Conservation (phyloP, 83 land plant genomes). For the Picea abies region DNA sequence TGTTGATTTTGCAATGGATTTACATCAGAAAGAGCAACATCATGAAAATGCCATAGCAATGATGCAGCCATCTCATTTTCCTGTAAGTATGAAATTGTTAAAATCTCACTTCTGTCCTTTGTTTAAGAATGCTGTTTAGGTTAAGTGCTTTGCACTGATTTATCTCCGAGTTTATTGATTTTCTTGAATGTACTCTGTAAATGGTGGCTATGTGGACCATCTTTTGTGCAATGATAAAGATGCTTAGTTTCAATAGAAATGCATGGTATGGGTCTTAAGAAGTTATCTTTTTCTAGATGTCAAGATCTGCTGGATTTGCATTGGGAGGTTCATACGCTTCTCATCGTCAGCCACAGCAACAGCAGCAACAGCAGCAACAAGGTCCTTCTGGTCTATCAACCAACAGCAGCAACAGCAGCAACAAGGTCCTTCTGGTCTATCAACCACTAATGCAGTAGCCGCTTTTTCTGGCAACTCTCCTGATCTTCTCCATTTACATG, state of each 20-base stretch:
- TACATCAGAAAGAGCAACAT: conserved; percentile 86
- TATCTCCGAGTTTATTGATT: not conserved
- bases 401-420: conserved; percentile 31
- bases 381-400: conserved; percentile 32
- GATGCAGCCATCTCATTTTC: conserved; percentile 80
- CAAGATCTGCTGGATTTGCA: conserved; percentile 84
- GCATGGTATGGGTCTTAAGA: not conserved
- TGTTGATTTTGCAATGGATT: conserved; percentile 71
- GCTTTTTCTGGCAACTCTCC: conserved; percentile 58
- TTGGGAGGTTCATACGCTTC: conserved; percentile 67
- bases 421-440: conserved; percentile 24
- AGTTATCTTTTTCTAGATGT: conserved; percentile 53
- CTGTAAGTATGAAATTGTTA: conserved; percentile 45
- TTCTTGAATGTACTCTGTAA: not conserved
- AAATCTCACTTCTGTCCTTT: not conserved
- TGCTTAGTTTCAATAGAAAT: not conserved
- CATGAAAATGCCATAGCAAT: conserved; percentile 70
- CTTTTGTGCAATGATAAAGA: no score
- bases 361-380: conserved; percentile 28
- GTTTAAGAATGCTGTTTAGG: not conserved
- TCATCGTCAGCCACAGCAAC: conserved; percentile 54
- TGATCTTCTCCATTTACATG: conserved; percentile 77
- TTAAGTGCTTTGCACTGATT: not conserved
- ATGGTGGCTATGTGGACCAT: no score
- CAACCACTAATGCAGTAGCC: conserved; percentile 42